Conservation (phyloP, 78 protist species). For the Dictyostelium discoideum region DNA sequence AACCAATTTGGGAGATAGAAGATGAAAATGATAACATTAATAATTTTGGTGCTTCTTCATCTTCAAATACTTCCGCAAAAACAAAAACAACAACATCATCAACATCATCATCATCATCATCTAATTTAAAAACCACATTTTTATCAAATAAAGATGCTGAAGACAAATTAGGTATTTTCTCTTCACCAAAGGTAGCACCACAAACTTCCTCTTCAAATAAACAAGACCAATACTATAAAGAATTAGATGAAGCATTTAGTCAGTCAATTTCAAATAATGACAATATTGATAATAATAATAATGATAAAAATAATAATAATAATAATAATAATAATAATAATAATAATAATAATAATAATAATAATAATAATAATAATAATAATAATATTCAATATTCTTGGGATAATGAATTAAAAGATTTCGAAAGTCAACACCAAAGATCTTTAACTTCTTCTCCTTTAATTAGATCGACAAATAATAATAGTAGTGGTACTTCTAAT, state of each 20-base stretch:
- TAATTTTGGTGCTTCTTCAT: neutral
- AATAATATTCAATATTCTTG: neutral
- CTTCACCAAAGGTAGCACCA: neutral
- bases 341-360: neutral
- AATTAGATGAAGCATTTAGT: constrained; percentile 6
- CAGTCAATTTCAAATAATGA: neutral
- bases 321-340: neutral
- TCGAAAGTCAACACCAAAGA: neutral
- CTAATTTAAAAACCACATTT: neutral
- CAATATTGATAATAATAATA: neutral
- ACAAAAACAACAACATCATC: neutral
- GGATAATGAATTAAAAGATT: constrained; percentile 6
- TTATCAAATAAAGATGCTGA: neutral
- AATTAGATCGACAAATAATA: neutral
- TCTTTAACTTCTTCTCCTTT: constrained; percentile 7
- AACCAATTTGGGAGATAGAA: constrained; percentile 31
- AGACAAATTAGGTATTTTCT: neutral
- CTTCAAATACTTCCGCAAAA: neutral
- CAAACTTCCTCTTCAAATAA: neutral
- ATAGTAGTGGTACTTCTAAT: neutral
- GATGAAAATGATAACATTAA: neutral
- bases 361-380: neutral
- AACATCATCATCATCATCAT: neutral
- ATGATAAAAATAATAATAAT: neutral
- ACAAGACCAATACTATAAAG: neutral